Evolutionary conservation across 495 filamentous ascomycete genomes (phyloP), one percentile per base, ranked within the genome.

Genomic region (Aspergillus baeticus): DNA sequence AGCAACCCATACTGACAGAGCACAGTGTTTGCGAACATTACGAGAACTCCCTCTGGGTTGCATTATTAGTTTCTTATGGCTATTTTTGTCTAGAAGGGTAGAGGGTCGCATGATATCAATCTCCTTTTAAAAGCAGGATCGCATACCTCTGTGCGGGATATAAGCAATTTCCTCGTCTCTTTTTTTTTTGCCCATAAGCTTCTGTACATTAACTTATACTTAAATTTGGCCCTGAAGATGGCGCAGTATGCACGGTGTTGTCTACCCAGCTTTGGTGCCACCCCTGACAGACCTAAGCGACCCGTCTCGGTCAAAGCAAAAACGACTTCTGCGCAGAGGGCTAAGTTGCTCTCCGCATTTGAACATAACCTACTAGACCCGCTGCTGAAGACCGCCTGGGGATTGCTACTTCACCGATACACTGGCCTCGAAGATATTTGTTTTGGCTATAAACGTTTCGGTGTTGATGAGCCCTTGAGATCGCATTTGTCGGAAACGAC

Each of bases 341-440:
- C 62, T 54, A 64, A 69, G 55, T 65, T 75, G 60, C 64, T 72
- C 60, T 69, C 70, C 53, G 70, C 70, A 51, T 73, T 60, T 62
- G 55, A 68, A 13, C 58, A 67, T 54, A 60, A 61, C 0, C 52
- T 65, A 39, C 48, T 75, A 26, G 61, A 66, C 15, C 52, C 64
- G 11, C 26, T 79, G 18, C 57, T 84, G 49, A 75, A 80, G 54
- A 66, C 80, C 17, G 77, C 74, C 6, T 86, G 84, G 84, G 78
- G 74, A 4, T 54, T 85, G 18, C 71, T 84, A 1, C 64, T 86
- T 42, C 67, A 77, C 44, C 72, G 68, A 36, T 85, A 85, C 63
- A 80, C 80, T 33, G 76, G 75, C 1, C 73, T 75, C 10, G 75
- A 83, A 36, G 73, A 81, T 52, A 74, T 85, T 20, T 79, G 74